Conservation (phyloP, 2,329 filamentous ascomycete genomes). For the Cryphonectria nitschkei region DNA sequence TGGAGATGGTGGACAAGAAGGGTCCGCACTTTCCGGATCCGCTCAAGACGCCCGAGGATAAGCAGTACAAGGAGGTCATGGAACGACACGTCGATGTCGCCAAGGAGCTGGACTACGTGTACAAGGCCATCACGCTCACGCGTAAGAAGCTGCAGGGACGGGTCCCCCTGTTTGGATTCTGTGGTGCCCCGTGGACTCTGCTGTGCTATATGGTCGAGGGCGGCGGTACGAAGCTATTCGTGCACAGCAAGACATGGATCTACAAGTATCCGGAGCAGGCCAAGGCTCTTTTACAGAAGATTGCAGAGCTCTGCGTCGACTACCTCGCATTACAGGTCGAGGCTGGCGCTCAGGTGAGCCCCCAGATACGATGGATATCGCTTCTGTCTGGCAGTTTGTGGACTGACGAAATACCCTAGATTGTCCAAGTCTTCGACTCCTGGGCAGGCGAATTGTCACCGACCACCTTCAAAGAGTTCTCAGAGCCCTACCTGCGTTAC, state of each 20-base stretch:
- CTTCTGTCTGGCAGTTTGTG: background rate
- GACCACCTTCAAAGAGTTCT: slow-evolving; percentile 79
- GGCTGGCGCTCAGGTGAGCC: slow-evolving; percentile 80
- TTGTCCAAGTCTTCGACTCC: slow-evolving; percentile 96
- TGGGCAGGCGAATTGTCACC: slow-evolving; percentile 96
- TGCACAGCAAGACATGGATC: slow-evolving; percentile 94
- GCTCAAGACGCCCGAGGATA: slow-evolving; percentile 76
- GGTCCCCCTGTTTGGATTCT: slow-evolving; percentile 95
- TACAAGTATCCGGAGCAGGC: slow-evolving; percentile 84
- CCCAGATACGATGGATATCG: background rate
- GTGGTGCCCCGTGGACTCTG: slow-evolving; percentile 94
- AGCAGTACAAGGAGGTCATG: slow-evolving; percentile 80
- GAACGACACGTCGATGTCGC: slow-evolving; percentile 80
- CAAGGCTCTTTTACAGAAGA: slow-evolving; percentile 84
- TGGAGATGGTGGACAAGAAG: slow-evolving; percentile 95
- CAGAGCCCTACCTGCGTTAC: slow-evolving; percentile 81
- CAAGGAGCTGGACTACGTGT: slow-evolving; percentile 88
- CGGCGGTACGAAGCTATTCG: slow-evolving; percentile 92
- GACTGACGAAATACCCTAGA: slow-evolving; percentile 46
- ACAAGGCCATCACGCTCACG: slow-evolving; percentile 91
- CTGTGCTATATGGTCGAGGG: slow-evolving; percentile 99
- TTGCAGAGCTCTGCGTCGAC: slow-evolving; percentile 92
- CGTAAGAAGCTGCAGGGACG: slow-evolving; percentile 83
- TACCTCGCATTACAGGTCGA: slow-evolving; percentile 90
- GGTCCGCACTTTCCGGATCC: slow-evolving; percentile 93